Conservation (phyloP, 2,329 filamentous ascomycete genomes). For the Aspergillus flavus region DNA sequence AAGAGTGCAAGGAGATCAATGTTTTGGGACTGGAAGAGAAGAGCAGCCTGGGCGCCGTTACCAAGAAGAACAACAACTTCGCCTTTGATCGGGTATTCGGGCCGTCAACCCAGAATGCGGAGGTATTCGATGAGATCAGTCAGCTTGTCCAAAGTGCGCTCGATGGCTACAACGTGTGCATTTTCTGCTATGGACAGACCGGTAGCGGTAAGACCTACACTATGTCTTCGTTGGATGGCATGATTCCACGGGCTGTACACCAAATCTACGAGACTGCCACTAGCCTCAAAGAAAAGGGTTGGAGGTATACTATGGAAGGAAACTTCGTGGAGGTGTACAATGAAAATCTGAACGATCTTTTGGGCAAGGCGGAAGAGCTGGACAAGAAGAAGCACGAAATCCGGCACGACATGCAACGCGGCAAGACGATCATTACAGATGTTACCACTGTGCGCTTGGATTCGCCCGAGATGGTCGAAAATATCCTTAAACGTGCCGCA, state of each 20-base stretch:
- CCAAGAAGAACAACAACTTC: slow-evolving; percentile 80
- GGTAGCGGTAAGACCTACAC: slow-evolving; percentile 96
- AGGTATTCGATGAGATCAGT: slow-evolving; percentile 94
- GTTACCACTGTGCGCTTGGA: slow-evolving; percentile 76
- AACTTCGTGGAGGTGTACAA: slow-evolving; percentile 98
- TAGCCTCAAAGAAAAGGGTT: slow-evolving; percentile 83
- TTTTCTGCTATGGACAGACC: slow-evolving; percentile 98
- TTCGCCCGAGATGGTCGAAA: slow-evolving; percentile 76
- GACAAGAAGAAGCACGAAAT: slow-evolving; percentile 87
- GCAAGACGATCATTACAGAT: slow-evolving; percentile 80
- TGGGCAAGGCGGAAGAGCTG: slow-evolving; percentile 70
- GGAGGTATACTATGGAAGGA: slow-evolving; percentile 92
- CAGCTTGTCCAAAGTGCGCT: slow-evolving; percentile 95
- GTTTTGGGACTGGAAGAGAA: slow-evolving; percentile 82
- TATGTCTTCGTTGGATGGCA: slow-evolving; percentile 88
- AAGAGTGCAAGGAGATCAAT: slow-evolving; percentile 84
- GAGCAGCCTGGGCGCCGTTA: slow-evolving; percentile 75
- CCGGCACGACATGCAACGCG: slow-evolving; percentile 78
- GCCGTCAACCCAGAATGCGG: slow-evolving; percentile 73
- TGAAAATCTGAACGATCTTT: slow-evolving; percentile 89
- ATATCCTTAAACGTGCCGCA: slow-evolving; percentile 76
- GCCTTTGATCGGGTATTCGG: slow-evolving; percentile 92
- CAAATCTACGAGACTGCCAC: slow-evolving; percentile 92
- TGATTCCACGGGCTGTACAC: slow-evolving; percentile 90
- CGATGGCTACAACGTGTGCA: slow-evolving; percentile 98